Base-by-base conservation (phyloP, 1,284 basidiomycete genomes). In the Ceratobasidium sp. region DNA sequence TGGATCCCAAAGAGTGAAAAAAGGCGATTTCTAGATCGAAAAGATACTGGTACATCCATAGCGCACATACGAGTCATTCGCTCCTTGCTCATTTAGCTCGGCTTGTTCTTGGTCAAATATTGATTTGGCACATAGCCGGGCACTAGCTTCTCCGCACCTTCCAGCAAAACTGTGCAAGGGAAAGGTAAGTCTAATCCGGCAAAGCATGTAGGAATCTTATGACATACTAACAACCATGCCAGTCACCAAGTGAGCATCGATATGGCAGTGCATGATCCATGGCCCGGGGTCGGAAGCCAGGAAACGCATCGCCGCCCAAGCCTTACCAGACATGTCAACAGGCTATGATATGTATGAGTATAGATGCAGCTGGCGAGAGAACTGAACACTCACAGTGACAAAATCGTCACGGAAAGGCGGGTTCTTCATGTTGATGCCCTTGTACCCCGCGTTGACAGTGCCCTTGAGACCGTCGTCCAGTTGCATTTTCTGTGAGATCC, bases 241-340 rank as follows among this genome's bases (percentile, higher is more conserved):
- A 32, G 60, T 62, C 14, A 41, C 59, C 9, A 61, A 23, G 23
- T 61, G 59, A 43, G 67, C 21, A 71, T n/a, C n/a, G n/a, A n/a
- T n/a, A n/a, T n/a, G n/a, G n/a, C n/a, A n/a, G n/a, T n/a, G n/a
- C n/a, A n/a, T 52, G 50, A 71, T 46, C 21, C 48, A 34, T 32
- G 58, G 55, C 36, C 32, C 32, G 32, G 69, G 69, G 43, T 71
- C 58, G 9, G 28, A 12, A 12, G 69, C 28, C 10, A 18, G 41
- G 69, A 71, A 59, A 16, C 69, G 69, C 26, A 71, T 34, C 9
- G 55, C 69, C 18, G 69, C 55, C 69, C 69, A 71, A 12, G 60
- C 60, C 26, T 62, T 18, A 16, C 60, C 60, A 46, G 60, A 46
- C 18, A 62, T 8, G 32, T 14, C 60, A 36, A 62, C 60, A 23